Base-by-base conservation (phyloP, 441 rosid genomes). In the Breynia disticha region DNA sequence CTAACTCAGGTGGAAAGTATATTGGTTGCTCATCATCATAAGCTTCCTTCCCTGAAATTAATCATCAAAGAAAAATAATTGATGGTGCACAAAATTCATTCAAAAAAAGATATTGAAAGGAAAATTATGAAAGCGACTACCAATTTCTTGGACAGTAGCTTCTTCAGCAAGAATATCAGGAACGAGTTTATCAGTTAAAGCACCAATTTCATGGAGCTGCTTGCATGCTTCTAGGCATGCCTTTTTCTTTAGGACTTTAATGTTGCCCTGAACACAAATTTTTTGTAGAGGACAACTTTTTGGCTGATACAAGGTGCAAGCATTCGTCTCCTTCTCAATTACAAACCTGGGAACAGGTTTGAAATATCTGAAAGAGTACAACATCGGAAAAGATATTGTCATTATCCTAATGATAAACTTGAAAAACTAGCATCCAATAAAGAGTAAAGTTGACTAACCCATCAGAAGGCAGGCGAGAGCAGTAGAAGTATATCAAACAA, bases 151-250 rank as follows among this genome's bases (percentile, higher is more conserved):
- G 35, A 42, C 66, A 39, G 50, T 64, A 55, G 68, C 66, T 75
- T 89, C 83, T 67, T 80, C 93, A 41, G 45, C 59, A 45, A 84
- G 74, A 65, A 70, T 77, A 65, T 79, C 90, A 46, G 96, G 99
- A 61, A 94, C 80, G 61, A 89, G 95, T 66, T 85, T 42, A 77
- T 87, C 95, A 18, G 80, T 84, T 56, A 93, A 75, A 65, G 95
- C 86, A 46, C 94, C 90, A 74, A 64, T 58, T 62, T 50, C 2
- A 48, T 94, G 84, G 20, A 94, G 87, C 60, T 78, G 64, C 69
- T 73, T 81, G 83, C 97, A 89, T 32, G 96, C 95, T 82, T 90
- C 77, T 48, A 94, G 79, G 65, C 95, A 94, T 48, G 78, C 90
- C 71, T 63, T 76, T 71, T 82, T 79, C 79, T 79, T 90, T 61